Base-by-base conservation (phyloP, 768 basidiomycete species). In the Stropharia rugosoannulata region DNA sequence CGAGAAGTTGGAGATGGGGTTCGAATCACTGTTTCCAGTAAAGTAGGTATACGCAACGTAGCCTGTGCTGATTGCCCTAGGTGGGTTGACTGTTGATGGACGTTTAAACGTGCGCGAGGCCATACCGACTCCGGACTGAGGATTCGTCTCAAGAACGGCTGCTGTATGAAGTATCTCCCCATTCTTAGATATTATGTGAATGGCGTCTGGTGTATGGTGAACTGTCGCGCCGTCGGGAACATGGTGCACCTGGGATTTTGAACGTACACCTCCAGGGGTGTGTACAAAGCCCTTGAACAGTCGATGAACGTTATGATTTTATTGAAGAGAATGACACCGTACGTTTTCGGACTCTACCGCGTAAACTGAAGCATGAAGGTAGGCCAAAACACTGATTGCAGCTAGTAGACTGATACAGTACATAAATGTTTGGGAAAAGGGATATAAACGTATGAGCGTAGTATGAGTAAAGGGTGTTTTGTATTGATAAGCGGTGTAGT, bases 251-350 rank as follows among this genome's bases (percentile, higher is more conserved):
- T 51, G 51, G 4, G 57, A 51, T 38, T 40, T 55, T 5, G 51
- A 39, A 25, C 58, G 52, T 11, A 47, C 49, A 10, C 67, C 67
- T 3, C 54, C 59, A 15, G 67, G 65, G n/a, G 68, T 64, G 36
- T 51, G 43, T 12, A 61, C 53, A 19, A 58, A 7, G 12, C 18
- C 19, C 47, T 55, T 29, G 19, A 44, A n/a, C 11, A 43, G 16
- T 18, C 6, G 7, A 32, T 32, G 29, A 10, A 32, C 9, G 9
- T 32, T 10, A 32, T 32, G 29, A 7, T 7, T 10, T 7, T 32
- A 7, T 6, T 32, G 1, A 32, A 32, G 29, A 32, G 9, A 10
- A 32, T 32, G 29, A 10, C 29, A 6, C 3, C 27, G 4, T 32
- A 32, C 29, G 9, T 32, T 10, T 32, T 10, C 29, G 2, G 29